Percentiles rank a stretch among this genome's conserved stretches.
Evolutionary conservation across 2,329 filamentous ascomycete genomes (phyloP).

Genomic region (Ophiocordyceps camponoti-leonardi): DNA sequence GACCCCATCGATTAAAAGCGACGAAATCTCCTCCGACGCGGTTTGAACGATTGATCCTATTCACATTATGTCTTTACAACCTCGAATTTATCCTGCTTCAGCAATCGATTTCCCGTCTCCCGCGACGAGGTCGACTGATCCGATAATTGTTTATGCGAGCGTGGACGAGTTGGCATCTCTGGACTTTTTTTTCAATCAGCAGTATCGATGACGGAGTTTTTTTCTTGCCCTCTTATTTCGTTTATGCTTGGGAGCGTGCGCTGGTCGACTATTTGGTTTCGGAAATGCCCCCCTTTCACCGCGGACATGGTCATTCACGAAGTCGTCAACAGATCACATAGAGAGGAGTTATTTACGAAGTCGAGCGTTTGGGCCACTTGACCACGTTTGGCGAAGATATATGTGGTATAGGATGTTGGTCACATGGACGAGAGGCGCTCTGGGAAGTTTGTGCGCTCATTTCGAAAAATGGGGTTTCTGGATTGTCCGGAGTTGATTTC

Average conservation of each 20-base stretch:
- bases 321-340: constrained; percentile 34
- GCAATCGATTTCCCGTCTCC: constrained; percentile 13
- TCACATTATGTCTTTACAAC: constrained; percentile 7
- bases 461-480: constrained; percentile 13
- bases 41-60: constrained; percentile 12
- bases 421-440: constrained; percentile 17
- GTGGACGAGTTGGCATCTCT: constrained; percentile 9
- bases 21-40: constrained; percentile 15
- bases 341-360: constrained; percentile 16
- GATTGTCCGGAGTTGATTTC: constrained; percentile 17
- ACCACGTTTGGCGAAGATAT: constrained; percentile 16
- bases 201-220: constrained; percentile 5
- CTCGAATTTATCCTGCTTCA: constrained; percentile 9
- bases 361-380: constrained; percentile 11
- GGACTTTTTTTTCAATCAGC: constrained; percentile 2
- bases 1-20: neutral
- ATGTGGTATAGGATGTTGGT: constrained; percentile 12
- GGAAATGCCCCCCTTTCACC: constrained; percentile 12
- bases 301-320: constrained; percentile 23
- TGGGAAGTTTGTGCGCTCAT: constrained; percentile 9
- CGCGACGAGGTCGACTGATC: constrained; percentile 21
- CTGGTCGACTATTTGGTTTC: constrained; percentile 1
- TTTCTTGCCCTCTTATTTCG: constrained; percentile 6
- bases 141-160: constrained; percentile 15
- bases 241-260: constrained; percentile 6